Base-by-base conservation (phyloP, 225 moss, liverwort and hornwort genomes). In the Marchantia paleacea region DNA sequence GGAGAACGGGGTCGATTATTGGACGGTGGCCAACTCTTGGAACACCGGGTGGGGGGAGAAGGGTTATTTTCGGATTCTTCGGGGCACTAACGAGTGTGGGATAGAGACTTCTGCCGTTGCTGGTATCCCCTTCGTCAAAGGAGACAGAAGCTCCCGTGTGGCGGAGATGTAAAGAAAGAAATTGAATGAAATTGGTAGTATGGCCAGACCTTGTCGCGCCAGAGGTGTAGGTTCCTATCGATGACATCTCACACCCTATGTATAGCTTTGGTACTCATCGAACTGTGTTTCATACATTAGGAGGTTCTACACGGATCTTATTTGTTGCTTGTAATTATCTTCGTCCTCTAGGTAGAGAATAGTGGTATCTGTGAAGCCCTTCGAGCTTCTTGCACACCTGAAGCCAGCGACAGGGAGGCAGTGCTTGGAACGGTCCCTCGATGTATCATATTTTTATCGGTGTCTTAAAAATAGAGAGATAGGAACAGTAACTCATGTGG, bases 1-100 rank as follows among this genome's bases (percentile, higher is more conserved):
- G 3, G 90, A 89, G 1, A 89, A 90, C 12, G 95, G 93, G 14
- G 89, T 97, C 61, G 92, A 97, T 58, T 97, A 90, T 49, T 97
- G 97, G 97, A 85, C 80, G n/a, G 77, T 99, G 12, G 91, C 80
- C 52, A 99, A 95, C 73, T 99, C 95, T 10, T 99, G 97, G 97
- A 99, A 99, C 75, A 82, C 58, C 8, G 84, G 66, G 0, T 95
- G 92, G 92, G 95, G 97, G 6, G 95, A 99, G 82, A 73, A 94
- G 10, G 93, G 93, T 8, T 6, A 83, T 6, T 99, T 95, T 84
- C 89, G 83, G 64, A 99, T 99, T 66, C 79, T 90, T 30, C 88
- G 93, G 22, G 95, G 97, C 28, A 78, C 74, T 2, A 90, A 99
- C n/a, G 93, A 99, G n/a, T 95, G 95, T 79, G 95, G 89, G 76